Conservation (phyloP, 2,329 filamentous ascomycete genomes). For the Ascochyta lentis region DNA sequence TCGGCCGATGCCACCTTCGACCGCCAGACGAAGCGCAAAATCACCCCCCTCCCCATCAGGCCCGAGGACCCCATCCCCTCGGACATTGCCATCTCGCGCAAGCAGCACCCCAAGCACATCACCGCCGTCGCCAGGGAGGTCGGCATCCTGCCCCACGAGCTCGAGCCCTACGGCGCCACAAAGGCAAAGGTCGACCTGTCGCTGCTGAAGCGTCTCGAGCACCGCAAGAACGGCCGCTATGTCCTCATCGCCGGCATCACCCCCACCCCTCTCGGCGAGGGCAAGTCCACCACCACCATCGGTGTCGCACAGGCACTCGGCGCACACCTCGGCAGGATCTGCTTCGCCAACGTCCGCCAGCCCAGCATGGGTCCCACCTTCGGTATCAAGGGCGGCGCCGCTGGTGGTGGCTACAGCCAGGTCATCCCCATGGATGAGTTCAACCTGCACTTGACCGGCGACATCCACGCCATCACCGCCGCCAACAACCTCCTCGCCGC, state of each 20-base stretch:
- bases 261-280: constrained; percentile 93
- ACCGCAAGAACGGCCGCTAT: constrained; percentile 88
- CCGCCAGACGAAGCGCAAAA: constrained; percentile 78
- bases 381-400: constrained; percentile 97
- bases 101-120: constrained; percentile 91
- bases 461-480: constrained; percentile 96
- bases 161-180: constrained; percentile 93
- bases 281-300: constrained; percentile 98
- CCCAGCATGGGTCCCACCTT: constrained; percentile 98
- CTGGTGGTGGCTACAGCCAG: constrained; percentile 96
- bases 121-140: constrained; percentile 83
- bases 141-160: constrained; percentile 84
- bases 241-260: constrained; percentile 95
- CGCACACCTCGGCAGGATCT: constrained; percentile 83
- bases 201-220: constrained; percentile 80
- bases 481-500: constrained; percentile 97
- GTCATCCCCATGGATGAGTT: constrained; percentile 99
- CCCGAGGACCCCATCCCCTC: constrained; percentile 85
- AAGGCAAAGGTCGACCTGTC: constrained; percentile 94
- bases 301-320: constrained; percentile 92
- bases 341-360: constrained; percentile 96
- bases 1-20: constrained; percentile 83
- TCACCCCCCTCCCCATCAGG: constrained; percentile 83
- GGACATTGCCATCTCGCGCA: constrained; percentile 89
- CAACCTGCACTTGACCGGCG: constrained; percentile 95